Evolutionary conservation across 768 basidiomycete species (phyloP).

Genomic region (Baorangia bicolor): DNA sequence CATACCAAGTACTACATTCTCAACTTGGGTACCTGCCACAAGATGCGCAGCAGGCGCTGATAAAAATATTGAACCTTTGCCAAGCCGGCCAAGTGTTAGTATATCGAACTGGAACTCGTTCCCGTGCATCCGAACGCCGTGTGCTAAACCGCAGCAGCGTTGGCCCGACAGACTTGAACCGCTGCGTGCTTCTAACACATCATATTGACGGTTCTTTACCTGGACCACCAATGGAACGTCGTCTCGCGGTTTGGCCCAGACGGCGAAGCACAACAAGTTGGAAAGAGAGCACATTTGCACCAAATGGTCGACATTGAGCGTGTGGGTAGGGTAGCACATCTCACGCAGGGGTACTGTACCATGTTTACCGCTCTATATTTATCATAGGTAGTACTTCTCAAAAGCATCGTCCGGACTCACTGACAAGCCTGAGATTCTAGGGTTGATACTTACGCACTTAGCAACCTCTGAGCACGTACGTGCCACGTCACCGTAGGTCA

Average conservation of each 20-base stretch:
- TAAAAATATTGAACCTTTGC: no score
- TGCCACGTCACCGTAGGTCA: background rate
- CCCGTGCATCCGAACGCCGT: no score
- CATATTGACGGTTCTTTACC: no score
- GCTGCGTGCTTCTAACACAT: no score
- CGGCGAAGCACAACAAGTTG: background rate
- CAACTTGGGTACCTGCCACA: no score
- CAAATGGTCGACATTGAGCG: background rate
- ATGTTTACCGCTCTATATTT: background rate
- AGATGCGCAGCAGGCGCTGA: no score
- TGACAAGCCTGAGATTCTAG: conserved; percentile 18
- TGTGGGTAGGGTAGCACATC: background rate
- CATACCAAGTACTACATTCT: no score
- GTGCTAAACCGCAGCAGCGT: no score
- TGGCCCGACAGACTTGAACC: no score
- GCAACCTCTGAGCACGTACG: background rate
- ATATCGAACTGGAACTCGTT: no score
- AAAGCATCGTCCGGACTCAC: background rate
- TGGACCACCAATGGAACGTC: no score
- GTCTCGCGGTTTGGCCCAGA: background rate
- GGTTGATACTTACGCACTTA: background rate
- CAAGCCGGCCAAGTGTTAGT: no score
- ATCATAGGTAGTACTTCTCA: background rate
- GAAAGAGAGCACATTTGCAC: background rate
- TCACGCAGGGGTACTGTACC: background rate